A percentile compares a stretch with the other conserved stretches of the same genome.
phyloP scores from a whole-genome alignment of 495 filamentous ascomycete species.

The Penicillium lagena region DNA sequence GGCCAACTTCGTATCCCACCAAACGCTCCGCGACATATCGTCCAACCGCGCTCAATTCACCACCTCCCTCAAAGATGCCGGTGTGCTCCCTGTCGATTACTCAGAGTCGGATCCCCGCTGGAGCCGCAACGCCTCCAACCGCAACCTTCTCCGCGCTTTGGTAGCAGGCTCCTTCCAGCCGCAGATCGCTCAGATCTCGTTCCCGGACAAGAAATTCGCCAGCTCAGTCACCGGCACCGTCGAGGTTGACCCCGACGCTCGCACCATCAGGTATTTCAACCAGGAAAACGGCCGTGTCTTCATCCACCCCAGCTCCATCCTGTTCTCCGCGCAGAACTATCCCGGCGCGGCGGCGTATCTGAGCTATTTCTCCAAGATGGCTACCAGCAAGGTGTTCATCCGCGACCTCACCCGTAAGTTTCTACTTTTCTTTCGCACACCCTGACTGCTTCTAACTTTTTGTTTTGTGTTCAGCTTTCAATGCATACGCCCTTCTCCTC shows the following conservation, averaged over 20 bases:
- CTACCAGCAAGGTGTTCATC: slow-evolving; percentile 82
- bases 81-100: slow-evolving; percentile 59
- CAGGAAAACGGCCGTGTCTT: slow-evolving; percentile 85
- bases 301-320: slow-evolving; percentile 78
- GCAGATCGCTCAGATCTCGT: slow-evolving; percentile 81
- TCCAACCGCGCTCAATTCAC: slow-evolving; percentile 82
- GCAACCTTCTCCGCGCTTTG: slow-evolving; percentile 72
- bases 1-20: slow-evolving; percentile 78
- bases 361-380: slow-evolving; percentile 85
- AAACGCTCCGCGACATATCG: slow-evolving; percentile 79
- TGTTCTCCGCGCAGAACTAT: slow-evolving; percentile 77
- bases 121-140: slow-evolving; percentile 46
- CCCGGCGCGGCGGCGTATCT: slow-evolving; percentile 63
- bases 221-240: slow-evolving; percentile 78
- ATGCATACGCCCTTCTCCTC: slow-evolving; percentile 82
- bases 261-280: slow-evolving; percentile 85
- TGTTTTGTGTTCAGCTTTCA: slow-evolving; percentile 58
- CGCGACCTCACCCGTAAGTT: slow-evolving; percentile 79
- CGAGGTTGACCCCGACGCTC: slow-evolving; percentile 86
- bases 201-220: slow-evolving; percentile 93
- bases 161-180: slow-evolving; percentile 89
- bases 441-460: not conserved
- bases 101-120: slow-evolving; percentile 21
- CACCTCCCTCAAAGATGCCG: slow-evolving; percentile 76
- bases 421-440: slow-evolving; percentile 1